Percentiles rank a stretch among this genome's conserved stretches.
phyloP scores from a whole-genome alignment of 306 rosid genomes.

The Quercus suber region DNA sequence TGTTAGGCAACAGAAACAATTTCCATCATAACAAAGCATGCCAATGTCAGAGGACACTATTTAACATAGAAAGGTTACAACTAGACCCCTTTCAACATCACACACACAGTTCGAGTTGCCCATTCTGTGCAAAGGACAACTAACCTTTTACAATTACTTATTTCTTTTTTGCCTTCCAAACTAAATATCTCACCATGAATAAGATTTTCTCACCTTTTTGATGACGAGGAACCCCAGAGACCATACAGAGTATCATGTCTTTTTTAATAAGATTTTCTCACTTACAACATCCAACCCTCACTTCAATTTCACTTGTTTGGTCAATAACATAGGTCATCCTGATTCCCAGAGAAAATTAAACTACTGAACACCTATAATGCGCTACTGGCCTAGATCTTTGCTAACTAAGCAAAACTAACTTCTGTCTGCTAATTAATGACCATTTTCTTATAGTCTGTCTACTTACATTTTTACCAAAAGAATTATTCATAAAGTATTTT shows the following conservation, averaged over 20 bases:
- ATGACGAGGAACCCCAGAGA: too few species aligned
- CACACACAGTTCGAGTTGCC: not conserved
- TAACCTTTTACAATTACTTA: not conserved
- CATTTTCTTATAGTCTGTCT: not conserved
- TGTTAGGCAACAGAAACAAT: slow-evolving; percentile 25
- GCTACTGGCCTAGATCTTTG: not conserved
- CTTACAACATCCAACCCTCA: not conserved
- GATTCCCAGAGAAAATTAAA: too few species aligned
- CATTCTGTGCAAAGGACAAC: not conserved
- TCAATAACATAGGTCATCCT: not conserved
- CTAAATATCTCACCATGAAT: not conserved
- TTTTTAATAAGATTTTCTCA: too few species aligned
- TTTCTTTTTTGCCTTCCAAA: not conserved
- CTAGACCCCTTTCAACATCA: not conserved
- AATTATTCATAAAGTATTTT: not conserved
- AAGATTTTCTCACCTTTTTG: not conserved
- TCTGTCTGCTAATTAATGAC: not conserved
- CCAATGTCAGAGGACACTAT: not conserved
- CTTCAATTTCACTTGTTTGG: not conserved
- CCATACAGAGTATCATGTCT: too few species aligned
- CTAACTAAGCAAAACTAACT: not conserved
- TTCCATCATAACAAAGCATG: not conserved
- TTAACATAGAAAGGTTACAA: not conserved
- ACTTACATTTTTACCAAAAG: not conserved
- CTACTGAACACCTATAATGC: too few species aligned